Base-by-base conservation (phyloP, 2,329 filamentous ascomycete species). In the Lanzia echinophila region DNA sequence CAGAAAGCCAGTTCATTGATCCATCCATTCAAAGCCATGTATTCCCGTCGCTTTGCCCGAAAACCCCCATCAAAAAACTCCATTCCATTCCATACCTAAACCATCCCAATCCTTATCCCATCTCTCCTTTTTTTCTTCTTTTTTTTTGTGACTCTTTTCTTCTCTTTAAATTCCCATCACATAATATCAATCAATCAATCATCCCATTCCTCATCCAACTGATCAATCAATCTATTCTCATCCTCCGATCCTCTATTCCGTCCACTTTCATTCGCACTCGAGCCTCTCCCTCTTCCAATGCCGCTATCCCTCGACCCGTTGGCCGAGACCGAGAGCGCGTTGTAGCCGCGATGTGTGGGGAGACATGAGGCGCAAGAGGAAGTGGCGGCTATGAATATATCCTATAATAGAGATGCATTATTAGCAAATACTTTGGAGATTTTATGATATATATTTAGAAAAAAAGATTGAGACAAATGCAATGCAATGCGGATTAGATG, bases 191-290 rank as follows among this genome's bases (percentile, higher is more conserved):
- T 56, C 70, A 65, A 28, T 49, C 34, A 84, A 59, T 96, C 91
- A 63, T 96, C 91, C 92, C 92, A 97, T 68, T 96, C 91, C 70
- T 97, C 92, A 65, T 97, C 94, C 56, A 96, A 76, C 70, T 96
- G 90, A 69, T 97, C 92, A 69, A 99, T 97, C 63, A 97, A 73
- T 59, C 90, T 77, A 70, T 97, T 96, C 72, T 97, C 94, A 53
- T 90, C 91, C 56, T 96, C 92, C 6, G 60, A 50, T 22, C 60
- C 47, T 10, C 46, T 57, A 41, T 56, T 57, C 47, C 47, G 33
- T 33, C 34, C 17, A 20, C 28, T 53, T 17, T 36, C 50, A 19
- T 44, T 48, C 11, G 36, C 44, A 36, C 41, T 48, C 24, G 41
- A 19, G 19, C 44, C 31, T 13, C 42, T 38, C 28, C 34, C 49